These are phyloP conservation scores for Cladosporium cucumerinum DNA, from an alignment of 2,329 filamentous ascomycete genomes.

Conservation along the genomic window DNA sequence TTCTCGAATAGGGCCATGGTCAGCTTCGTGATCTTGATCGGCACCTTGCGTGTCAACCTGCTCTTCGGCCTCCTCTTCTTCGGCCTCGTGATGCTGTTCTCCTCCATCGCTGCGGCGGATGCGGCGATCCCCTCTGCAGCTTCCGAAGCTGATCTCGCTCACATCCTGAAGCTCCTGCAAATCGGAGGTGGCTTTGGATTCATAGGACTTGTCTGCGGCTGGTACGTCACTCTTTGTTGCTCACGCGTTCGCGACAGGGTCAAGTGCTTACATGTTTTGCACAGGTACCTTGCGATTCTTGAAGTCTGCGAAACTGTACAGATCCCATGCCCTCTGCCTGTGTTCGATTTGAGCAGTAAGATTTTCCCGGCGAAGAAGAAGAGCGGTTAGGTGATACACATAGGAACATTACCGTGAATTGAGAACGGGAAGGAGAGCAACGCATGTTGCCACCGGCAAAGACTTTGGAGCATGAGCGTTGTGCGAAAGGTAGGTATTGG, in stretches of 20 bases:
- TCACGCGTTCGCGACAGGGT: not conserved
- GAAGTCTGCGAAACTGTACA: constrained; percentile 26
- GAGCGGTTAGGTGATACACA: not conserved
- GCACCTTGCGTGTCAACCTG: constrained; percentile 26
- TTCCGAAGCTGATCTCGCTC: constrained; percentile 21
- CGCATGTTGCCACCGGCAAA: not conserved
- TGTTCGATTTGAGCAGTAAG: constrained; percentile 24
- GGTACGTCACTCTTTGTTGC: constrained; percentile 11
- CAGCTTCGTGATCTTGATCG: constrained; percentile 28
- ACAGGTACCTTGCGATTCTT: constrained; percentile 23
- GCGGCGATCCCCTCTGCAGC: constrained; percentile 21
- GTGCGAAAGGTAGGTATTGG: not conserved
- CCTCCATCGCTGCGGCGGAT: constrained; percentile 30
- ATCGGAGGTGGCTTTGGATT: constrained; percentile 30
- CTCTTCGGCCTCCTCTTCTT: constrained; percentile 28
- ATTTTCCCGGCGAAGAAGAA: constrained; percentile 22
- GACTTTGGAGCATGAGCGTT: not conserved
- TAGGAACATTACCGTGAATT: not conserved
- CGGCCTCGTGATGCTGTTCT: constrained; percentile 27
- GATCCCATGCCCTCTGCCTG: constrained; percentile 25
- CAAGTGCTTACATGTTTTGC: not conserved
- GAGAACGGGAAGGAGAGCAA: not conserved
- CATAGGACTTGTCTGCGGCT: constrained; percentile 26
- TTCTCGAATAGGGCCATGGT: constrained; percentile 23
- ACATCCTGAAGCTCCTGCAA: constrained; percentile 24